Conservation (phyloP, 2,329 filamentous ascomycete genomes). For the Dichotomopilus funicola region DNA sequence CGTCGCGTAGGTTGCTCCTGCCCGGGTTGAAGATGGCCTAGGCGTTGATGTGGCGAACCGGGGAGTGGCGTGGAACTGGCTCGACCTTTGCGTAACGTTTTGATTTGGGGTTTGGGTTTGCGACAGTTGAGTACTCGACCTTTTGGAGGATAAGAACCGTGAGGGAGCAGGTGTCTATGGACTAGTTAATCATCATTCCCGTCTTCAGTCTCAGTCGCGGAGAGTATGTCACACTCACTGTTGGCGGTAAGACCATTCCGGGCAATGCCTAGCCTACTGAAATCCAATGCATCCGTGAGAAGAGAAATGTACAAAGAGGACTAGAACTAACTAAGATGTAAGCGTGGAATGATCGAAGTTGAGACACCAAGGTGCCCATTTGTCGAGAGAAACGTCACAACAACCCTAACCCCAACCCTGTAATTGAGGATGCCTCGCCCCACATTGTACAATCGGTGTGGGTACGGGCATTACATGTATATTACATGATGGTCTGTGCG, state of each 20-base stretch:
- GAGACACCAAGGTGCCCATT: too few species aligned
- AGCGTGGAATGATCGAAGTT: too few species aligned
- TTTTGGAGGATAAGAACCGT: conserved; percentile 24
- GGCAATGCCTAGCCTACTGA: too few species aligned
- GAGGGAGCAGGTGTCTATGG: conserved; percentile 24
- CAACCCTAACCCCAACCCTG: background rate
- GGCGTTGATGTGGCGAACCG: conserved; percentile 20
- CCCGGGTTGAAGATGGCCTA: conserved; percentile 13
- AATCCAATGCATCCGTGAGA: too few species aligned
- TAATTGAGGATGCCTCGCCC: background rate
- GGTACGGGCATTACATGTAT: conserved; percentile 4
- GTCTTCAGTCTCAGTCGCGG: background rate
- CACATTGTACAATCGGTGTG: too few species aligned
- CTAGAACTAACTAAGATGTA: too few species aligned
- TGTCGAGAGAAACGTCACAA: too few species aligned
- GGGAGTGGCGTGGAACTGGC: conserved; percentile 24
- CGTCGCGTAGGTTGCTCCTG: conserved; percentile 5
- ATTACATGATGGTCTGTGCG: conserved; percentile 6
- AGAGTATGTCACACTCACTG: conserved; percentile 5
- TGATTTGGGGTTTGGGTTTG: conserved; percentile 18
- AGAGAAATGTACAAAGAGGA: too few species aligned
- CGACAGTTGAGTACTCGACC: conserved; percentile 14
- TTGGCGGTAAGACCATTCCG: conserved; percentile 13
- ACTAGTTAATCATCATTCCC: conserved; percentile 1
- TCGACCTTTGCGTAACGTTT: conserved; percentile 9